These are phyloP conservation scores for Botryotinia calthae DNA, from an alignment of 2,329 filamentous ascomycete genomes.

Conservation along the genomic window DNA sequence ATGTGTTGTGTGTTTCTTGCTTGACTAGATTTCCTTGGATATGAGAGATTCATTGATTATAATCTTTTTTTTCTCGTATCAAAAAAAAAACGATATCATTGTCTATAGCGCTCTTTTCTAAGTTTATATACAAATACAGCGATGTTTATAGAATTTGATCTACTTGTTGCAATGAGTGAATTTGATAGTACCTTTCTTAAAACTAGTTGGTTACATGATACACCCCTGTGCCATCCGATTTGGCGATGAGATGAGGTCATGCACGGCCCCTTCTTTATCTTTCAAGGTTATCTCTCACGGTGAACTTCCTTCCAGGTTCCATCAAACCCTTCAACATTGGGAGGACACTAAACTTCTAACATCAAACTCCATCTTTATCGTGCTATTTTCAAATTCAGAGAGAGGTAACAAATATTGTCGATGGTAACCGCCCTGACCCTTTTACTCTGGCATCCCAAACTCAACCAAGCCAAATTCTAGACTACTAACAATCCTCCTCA, in stretches of 20 bases:
- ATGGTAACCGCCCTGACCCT: not conserved
- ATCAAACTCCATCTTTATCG: not conserved
- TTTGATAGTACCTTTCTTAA: not conserved
- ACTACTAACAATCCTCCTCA: not conserved
- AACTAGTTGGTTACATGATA: not conserved
- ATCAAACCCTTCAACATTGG: not conserved
- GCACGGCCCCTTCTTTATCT: slow-evolving; percentile 7
- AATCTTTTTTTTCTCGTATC: not conserved
- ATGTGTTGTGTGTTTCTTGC: not conserved
- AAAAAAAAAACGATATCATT: not conserved
- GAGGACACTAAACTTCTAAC: not conserved
- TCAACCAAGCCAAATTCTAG: not conserved
- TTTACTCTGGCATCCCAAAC: not conserved
- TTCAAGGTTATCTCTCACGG: not conserved
- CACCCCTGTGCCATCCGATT: not conserved
- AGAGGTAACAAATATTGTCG: not conserved
- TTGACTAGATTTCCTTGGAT: slow-evolving; percentile 9
- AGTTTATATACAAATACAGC: not conserved
- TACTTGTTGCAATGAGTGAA: not conserved
- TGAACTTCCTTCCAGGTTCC: not conserved
- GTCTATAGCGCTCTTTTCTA: not conserved
- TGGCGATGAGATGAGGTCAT: not conserved
- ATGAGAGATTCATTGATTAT: not conserved
- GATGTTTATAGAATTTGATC: not conserved
- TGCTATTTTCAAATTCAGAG: not conserved